These are phyloP conservation scores for Lotmaria passim DNA, from an alignment of 208 protist genomes.

Conservation along the genomic window DNA sequence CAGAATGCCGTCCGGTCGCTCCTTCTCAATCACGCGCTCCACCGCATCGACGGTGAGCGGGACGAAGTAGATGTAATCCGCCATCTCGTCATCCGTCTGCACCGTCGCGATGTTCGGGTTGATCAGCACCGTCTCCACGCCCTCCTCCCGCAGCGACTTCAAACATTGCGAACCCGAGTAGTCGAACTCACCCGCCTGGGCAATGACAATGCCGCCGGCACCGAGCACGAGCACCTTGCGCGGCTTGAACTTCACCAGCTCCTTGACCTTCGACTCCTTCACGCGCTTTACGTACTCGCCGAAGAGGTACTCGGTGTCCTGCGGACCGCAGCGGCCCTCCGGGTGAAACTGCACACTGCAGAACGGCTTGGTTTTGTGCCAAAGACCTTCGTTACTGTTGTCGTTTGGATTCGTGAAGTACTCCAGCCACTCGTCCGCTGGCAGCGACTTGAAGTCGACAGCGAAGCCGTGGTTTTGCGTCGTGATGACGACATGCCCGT, in stretches of 20 bases:
- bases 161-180: slow-evolving; percentile 98
- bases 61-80: slow-evolving; percentile 98
- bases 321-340: slow-evolving; percentile 96
- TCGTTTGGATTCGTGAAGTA: slow-evolving; percentile 99
- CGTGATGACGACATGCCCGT: slow-evolving; percentile 95
- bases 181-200: slow-evolving; percentile 99
- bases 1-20: slow-evolving; percentile 95
- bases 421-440: slow-evolving; percentile 92
- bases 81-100: slow-evolving; percentile 97
- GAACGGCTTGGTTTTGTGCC: slow-evolving; percentile 95
- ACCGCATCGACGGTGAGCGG: slow-evolving; percentile 95
- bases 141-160: slow-evolving; percentile 98
- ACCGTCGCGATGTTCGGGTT: slow-evolving; percentile 99
- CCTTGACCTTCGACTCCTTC: slow-evolving; percentile 70
- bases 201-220: slow-evolving; percentile 97
- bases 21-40: slow-evolving; percentile 94
- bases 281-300: slow-evolving; percentile 94
- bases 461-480: slow-evolving; percentile 99
- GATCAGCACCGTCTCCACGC: slow-evolving; percentile 97
- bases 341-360: slow-evolving; percentile 99
- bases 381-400: slow-evolving; percentile 96
- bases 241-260: slow-evolving; percentile 77
- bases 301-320: slow-evolving; percentile 99
- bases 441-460: slow-evolving; percentile 93
- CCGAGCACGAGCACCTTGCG: slow-evolving; percentile 95